Evolutionary conservation across 805 yeast species (phyloP), one percentile per base, ranked within the genome.

Genomic region (Candida sonorensis): DNA sequence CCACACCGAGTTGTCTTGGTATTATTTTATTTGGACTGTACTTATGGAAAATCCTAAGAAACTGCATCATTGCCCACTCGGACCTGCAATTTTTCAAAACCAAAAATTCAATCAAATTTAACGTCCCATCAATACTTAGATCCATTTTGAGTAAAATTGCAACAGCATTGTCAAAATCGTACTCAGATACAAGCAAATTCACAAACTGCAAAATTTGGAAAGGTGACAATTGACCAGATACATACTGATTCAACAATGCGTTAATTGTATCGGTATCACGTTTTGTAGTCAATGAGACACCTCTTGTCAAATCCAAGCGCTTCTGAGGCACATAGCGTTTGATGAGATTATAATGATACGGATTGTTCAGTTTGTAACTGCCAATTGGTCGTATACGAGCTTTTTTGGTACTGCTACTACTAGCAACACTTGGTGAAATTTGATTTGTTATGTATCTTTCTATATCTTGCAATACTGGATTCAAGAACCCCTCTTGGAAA

Each of bases 81-180:
- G 44, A 22, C 11, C 20, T 27, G n/a, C 36, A 19, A 3, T 20
- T 26, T 12, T 18, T 20, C 4, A n/a, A 21, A 20, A 43, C n/a
- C 5, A 25, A 26, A 4, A 10, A 19, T 17, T 43, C 35, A 10
- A 38, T 16, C 5, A 32, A 18, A 3, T 8, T 13, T 4, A 31
- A 19, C 2, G 30, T 23, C 19, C 41, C 44, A 16, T 37, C 40
- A 7, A 41, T 26, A 6, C 32, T 17, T 27, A 40, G 18, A 7
- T 28, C 16, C 7, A 33, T 29, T n/a, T 21, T 10, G 20, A 11
- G 26, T 2, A 43, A 11, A 5, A 43, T 12, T 10, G 29, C 27
- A 3, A 42, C 23, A 5, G 42, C 44, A 26, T 37, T 43, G 14
- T 16, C 14, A 20, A 27, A 41, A 44, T 42, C 37, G 10, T 35